Conservation (phyloP, 1,139 yeast genomes). For the Protomyces arabidopsidicola region DNA sequence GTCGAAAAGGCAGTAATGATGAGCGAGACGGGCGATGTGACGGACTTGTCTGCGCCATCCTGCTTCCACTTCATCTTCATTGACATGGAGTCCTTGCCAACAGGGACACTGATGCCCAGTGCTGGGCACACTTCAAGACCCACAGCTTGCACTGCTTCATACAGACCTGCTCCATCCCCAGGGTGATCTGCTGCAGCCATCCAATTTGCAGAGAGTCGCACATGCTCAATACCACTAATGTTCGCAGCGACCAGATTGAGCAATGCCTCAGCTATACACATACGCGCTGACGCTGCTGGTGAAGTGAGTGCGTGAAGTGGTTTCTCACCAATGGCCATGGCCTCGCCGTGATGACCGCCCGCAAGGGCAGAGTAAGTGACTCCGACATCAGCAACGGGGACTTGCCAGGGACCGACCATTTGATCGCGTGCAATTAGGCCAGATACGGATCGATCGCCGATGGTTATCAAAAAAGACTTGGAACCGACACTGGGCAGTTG, state of each 20-base stretch:
- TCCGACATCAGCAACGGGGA: slow-evolving; percentile 98
- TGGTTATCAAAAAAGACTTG: slow-evolving; percentile 87
- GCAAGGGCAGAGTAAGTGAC: slow-evolving; percentile 91
- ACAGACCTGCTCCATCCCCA: slow-evolving; percentile 93
- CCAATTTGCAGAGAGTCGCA: slow-evolving; percentile 96
- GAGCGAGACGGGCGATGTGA: slow-evolving; percentile 90
- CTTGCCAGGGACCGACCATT: slow-evolving; percentile 99
- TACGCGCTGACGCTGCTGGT: slow-evolving; percentile 94
- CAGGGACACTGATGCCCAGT: slow-evolving; percentile 87
- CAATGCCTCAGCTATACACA: slow-evolving; percentile 93
- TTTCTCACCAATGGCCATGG: slow-evolving; percentile 95
- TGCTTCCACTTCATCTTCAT: slow-evolving; percentile 98
- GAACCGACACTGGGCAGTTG: slow-evolving; percentile 94
- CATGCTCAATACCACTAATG: slow-evolving; percentile 64
- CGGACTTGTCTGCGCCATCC: slow-evolving; percentile 52
- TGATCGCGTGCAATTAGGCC: slow-evolving; percentile 97
- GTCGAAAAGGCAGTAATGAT: slow-evolving; percentile 89
- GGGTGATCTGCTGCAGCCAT: slow-evolving; percentile 95
- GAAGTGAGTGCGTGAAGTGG: slow-evolving; percentile 86
- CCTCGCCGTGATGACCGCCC: slow-evolving; percentile 80
- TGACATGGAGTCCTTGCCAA: slow-evolving; percentile 98
- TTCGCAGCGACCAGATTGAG: slow-evolving; percentile 88
- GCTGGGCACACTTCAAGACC: slow-evolving; percentile 93
- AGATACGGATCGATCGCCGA: slow-evolving; percentile 95
- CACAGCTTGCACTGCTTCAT: slow-evolving; percentile 95